phyloP scores from a whole-genome alignment of 179 eudicot species.

The Beta lomatogona region DNA sequence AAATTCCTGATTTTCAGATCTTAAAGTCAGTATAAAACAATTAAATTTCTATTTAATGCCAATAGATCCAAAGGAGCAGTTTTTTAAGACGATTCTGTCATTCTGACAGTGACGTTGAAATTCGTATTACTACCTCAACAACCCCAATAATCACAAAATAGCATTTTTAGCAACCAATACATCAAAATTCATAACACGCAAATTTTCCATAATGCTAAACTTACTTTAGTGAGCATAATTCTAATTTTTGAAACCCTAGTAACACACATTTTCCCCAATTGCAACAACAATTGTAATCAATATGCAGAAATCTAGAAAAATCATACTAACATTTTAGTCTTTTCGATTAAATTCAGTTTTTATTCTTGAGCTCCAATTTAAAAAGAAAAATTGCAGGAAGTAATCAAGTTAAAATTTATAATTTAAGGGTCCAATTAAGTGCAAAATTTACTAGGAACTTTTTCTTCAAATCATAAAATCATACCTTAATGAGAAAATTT shows the following conservation, averaged over 20 bases:
- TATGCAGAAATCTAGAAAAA: not conserved
- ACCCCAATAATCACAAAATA: not conserved
- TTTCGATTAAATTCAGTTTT: not conserved
- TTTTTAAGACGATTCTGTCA: not conserved
- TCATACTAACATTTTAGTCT: not conserved
- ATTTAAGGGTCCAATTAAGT: not conserved
- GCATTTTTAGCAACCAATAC: not conserved
- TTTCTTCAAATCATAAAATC: not conserved
- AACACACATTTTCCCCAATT: not conserved
- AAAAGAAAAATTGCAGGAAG: not conserved
- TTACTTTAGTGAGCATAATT: not conserved
- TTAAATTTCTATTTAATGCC: not conserved
- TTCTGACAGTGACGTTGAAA: not conserved
- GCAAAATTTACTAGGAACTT: not conserved
- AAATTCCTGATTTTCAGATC: conserved; percentile 9
- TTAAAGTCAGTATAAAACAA: not conserved
- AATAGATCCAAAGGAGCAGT: not conserved
- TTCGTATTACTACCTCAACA: not conserved
- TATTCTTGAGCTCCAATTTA: not conserved
- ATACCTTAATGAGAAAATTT: conserved; percentile 7
- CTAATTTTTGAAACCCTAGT: not conserved
- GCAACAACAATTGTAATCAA: not conserved
- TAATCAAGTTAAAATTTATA: not conserved
- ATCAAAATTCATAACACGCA: not conserved
- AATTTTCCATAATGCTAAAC: not conserved